Evolutionary conservation across 495 filamentous ascomycete species (phyloP).

Genomic region (Articulospora tetracladia): DNA sequence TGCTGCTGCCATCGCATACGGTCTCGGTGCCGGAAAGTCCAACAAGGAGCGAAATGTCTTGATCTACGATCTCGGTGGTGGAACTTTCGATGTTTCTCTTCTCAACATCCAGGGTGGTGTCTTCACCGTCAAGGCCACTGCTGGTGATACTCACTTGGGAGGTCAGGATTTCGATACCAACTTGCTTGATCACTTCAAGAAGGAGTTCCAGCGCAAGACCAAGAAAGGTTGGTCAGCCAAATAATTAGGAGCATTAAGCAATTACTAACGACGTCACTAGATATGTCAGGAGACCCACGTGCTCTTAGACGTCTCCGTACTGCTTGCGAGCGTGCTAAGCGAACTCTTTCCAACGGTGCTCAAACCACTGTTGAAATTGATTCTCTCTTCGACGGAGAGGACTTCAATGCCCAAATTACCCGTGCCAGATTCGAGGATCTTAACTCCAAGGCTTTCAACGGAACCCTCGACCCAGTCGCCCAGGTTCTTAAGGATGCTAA

Average conservation of each 20-base stretch:
- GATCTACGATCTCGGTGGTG: slow-evolving; percentile 99
- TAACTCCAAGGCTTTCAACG: slow-evolving; percentile 93
- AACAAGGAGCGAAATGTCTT: slow-evolving; percentile 97
- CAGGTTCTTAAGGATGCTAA: slow-evolving; percentile 96
- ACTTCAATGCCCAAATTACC: slow-evolving; percentile 98
- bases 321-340: slow-evolving; percentile 99
- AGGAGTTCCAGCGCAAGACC: slow-evolving; percentile 88
- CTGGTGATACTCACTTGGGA: slow-evolving; percentile 98
- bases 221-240: slow-evolving; percentile 48
- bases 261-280: slow-evolving; percentile 31
- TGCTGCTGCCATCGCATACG: slow-evolving; percentile 94
- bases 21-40: slow-evolving; percentile 88
- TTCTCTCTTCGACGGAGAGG: slow-evolving; percentile 94
- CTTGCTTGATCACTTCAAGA: slow-evolving; percentile 92
- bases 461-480: slow-evolving; percentile 96
- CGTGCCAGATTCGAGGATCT: slow-evolving; percentile 99
- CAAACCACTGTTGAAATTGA: slow-evolving; percentile 99
- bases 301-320: slow-evolving; percentile 96
- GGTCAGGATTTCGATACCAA: slow-evolving; percentile 99
- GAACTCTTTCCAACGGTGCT: slow-evolving; percentile 92
- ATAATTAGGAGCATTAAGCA: slow-evolving; percentile 1
- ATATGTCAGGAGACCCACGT: slow-evolving; percentile 85
- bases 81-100: slow-evolving; percentile 99
- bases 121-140: slow-evolving; percentile 98
- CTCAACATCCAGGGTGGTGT: slow-evolving; percentile 99